phyloP scores from a whole-genome alignment of 768 basidiomycete species.

The Omphalotus guepiniiformis region DNA sequence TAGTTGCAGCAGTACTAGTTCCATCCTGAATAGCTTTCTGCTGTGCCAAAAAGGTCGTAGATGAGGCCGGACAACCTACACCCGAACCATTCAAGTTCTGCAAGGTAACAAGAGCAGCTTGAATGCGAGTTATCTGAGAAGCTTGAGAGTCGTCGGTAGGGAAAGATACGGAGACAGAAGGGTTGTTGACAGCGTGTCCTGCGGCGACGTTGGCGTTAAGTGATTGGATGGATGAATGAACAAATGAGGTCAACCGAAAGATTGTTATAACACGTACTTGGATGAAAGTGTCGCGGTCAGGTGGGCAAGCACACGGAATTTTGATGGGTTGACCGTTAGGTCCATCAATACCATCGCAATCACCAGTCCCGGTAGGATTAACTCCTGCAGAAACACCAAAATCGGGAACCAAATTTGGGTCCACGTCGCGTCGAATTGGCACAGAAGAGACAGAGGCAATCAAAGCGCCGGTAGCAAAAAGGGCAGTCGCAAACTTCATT shows the following conservation, averaged over 20 bases:
- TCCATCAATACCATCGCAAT: conserved; percentile 55
- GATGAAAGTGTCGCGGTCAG: conserved; percentile 48
- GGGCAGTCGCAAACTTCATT: conserved; percentile 32
- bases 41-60: conserved; percentile 49
- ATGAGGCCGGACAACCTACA: conserved; percentile 60
- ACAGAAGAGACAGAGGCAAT: conserved; percentile 34
- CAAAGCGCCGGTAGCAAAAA: conserved; percentile 26
- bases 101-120: conserved; percentile 56
- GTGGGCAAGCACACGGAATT: conserved; percentile 59
- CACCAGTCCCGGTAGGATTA: conserved; percentile 56
- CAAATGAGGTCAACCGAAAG: not conserved
- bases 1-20: not conserved
- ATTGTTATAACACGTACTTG: conserved; percentile 34
- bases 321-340: conserved; percentile 36
- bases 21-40: conserved; percentile 13
- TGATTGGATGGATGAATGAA: not conserved
- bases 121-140: conserved; percentile 53
- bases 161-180: conserved; percentile 50
- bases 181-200: conserved; percentile 62
- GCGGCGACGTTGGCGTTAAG: conserved; percentile 56
- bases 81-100: conserved; percentile 72
- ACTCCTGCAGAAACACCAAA: conserved; percentile 53
- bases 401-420: conserved; percentile 48
- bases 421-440: conserved; percentile 40
- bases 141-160: conserved; percentile 54